Percentiles rank a stretch among this genome's conserved stretches.
Conservation (phyloP, 345 rosid genomes). For the Sonneratia caseolaris region DNA sequence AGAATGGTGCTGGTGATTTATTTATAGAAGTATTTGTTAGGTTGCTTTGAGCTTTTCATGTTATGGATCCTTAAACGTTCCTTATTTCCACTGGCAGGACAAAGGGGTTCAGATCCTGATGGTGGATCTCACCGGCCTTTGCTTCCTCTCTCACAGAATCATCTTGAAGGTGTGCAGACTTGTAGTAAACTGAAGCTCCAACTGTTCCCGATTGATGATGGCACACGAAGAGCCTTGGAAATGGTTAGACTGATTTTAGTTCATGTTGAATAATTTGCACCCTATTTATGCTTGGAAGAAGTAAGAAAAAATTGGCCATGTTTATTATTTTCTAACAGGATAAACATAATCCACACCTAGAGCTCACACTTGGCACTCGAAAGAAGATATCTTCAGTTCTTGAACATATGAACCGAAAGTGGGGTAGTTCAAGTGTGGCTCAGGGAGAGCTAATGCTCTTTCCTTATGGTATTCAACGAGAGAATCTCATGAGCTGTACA, state of each 20-base stretch:
- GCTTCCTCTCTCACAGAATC: constrained; percentile 36
- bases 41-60: not conserved
- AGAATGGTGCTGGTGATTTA: constrained; percentile 17
- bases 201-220: constrained; percentile 89
- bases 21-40: not conserved
- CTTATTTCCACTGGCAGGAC: constrained; percentile 20
- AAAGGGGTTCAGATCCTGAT: constrained; percentile 25
- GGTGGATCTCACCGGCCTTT: constrained; percentile 34
- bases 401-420: constrained; percentile 90
- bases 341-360: constrained; percentile 88
- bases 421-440: constrained; percentile 84
- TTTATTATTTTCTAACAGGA: constrained; percentile 46
- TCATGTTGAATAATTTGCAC: constrained; percentile 14
- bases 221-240: constrained; percentile 78
- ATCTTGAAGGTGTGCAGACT: constrained; percentile 39
- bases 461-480: constrained; percentile 62
- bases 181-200: constrained; percentile 83
- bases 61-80: not conserved
- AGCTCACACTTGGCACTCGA: constrained; percentile 88
- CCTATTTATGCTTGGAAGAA: constrained; percentile 8
- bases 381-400: constrained; percentile 92
- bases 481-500: constrained; percentile 40
- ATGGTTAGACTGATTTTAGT: constrained; percentile 41
- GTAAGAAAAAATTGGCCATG: constrained; percentile 8
- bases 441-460: constrained; percentile 75